Base-by-base conservation (phyloP, 2,329 filamentous ascomycete species). In the Claviceps maximensis region DNA sequence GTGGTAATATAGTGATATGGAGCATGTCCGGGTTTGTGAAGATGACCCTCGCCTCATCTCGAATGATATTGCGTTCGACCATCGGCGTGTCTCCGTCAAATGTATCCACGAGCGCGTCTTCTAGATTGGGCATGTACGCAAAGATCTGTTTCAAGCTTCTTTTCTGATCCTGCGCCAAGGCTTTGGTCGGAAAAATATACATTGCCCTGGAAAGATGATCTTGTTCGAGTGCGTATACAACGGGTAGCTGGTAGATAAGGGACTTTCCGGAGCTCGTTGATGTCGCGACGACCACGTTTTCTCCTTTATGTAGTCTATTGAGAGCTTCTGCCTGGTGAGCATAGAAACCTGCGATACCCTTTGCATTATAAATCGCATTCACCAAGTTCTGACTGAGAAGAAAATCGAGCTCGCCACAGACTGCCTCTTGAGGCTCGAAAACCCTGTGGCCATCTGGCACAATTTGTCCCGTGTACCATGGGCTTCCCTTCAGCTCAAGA, bases 11-110 rank as follows among this genome's bases (percentile, higher is more conserved):
- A 0, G 89, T 94, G 36, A 96, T 81, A 60, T 98, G 93, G 38
- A 98, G 76, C 90, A 97, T 98, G 62, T 98, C 93, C 0, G 93
- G 93, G 61, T 98, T 98, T 0, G 93, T 98, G 63, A 98, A 96
- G 50, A 98, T 91, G 57, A 97, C 89, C 25, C 89, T 79, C 0
- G 86, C 93, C 67, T 94, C 83, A 41, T 97, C 90, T 6, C 91
- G 81, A 57, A 98, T 91, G 29, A 74, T 64, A 58, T 88, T 88
- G 23, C 93, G 80, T 56, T 86, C 83, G 5, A 71, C 68, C 82
- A 94, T 90, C 0, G 87, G 83, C 0, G 93, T 98, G 65, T 98
- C 93, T 7, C 93, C 93, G 64, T 98, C 93, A 59, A 95, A 97
- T 0, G 93, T 96, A 63, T 96, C 93, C 2, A 96, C 88, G 19